Percentiles rank a stretch among this genome's conserved stretches.
Evolutionary conservation across 2,329 filamentous ascomycete species (phyloP).

Genomic region (Domatiomyces globalis): DNA sequence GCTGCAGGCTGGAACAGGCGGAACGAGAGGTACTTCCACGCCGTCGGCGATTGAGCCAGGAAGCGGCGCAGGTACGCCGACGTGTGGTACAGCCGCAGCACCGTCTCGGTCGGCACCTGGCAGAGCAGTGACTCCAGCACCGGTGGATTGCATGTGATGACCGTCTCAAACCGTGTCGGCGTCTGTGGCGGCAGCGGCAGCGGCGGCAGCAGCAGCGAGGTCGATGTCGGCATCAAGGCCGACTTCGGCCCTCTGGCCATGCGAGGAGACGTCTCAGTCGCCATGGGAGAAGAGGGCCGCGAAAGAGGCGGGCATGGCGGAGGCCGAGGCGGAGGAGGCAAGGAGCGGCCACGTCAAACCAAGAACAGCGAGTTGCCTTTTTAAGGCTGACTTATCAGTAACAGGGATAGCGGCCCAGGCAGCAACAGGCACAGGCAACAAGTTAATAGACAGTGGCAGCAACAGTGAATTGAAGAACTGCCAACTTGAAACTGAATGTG

Average conservation of each 20-base stretch:
- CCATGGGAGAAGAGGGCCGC: background rate
- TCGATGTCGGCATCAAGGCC: background rate
- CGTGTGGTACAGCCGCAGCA: slow-evolving; percentile 46
- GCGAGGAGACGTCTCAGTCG: background rate
- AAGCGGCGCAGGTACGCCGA: slow-evolving; percentile 41
- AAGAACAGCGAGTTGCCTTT: background rate
- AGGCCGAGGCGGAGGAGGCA: background rate
- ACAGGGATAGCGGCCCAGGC: too few relatives aligned
- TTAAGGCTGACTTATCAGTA: background rate
- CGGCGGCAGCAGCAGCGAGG: too few relatives aligned
- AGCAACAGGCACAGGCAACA: too few relatives aligned
- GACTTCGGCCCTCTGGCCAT: background rate
- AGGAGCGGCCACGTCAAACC: background rate
- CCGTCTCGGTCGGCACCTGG: slow-evolving; percentile 41
- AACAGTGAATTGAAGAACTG: too few relatives aligned
- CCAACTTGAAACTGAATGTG: too few relatives aligned
- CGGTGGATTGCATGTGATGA: slow-evolving; percentile 31
- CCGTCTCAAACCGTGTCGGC: background rate
- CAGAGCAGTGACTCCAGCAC: slow-evolving; percentile 45
- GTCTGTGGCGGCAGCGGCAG: too few relatives aligned
- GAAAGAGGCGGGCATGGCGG: background rate
- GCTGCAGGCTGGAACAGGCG: slow-evolving; percentile 32
- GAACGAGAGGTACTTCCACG: slow-evolving; percentile 48
- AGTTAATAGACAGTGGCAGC: too few relatives aligned
- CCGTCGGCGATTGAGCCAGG: slow-evolving; percentile 42